These are phyloP conservation scores for Plectranthus barbatus DNA, from an alignment of 257 asterid genomes.

Conservation along the genomic window DNA sequence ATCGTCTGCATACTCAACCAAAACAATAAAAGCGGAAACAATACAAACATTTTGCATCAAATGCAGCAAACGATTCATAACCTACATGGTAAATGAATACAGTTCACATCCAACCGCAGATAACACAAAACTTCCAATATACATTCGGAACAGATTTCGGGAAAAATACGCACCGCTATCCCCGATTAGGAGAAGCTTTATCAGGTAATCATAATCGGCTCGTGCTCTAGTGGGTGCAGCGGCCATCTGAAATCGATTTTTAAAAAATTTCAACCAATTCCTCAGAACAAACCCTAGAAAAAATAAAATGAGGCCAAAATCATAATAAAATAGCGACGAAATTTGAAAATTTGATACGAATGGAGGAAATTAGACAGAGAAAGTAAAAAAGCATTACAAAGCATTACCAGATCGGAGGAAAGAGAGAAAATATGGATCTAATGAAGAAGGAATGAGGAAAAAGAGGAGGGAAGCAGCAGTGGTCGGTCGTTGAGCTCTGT, in stretches of 20 bases:
- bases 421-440: constrained; percentile 46
- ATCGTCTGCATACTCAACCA: neutral
- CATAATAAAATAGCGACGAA: no score
- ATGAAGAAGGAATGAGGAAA: constrained; percentile 27
- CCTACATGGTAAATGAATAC: neutral
- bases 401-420: constrained; percentile 43
- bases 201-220: constrained; percentile 57
- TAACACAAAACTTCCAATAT: neutral
- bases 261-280: neutral
- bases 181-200: constrained; percentile 58
- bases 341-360: neutral
- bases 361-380: neutral
- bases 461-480: constrained; percentile 46
- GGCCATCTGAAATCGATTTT: constrained; percentile 33
- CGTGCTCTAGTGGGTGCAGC: constrained; percentile 70
- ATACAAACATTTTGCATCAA: constrained; percentile 4
- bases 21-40: neutral
- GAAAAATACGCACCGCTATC: constrained; percentile 49
- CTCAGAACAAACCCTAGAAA: constrained; percentile 36
- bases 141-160: no score
- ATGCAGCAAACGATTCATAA: neutral
- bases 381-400: no score
- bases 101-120: neutral
- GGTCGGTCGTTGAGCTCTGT: constrained; percentile 30
- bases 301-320: neutral